phyloP scores from a whole-genome alignment of 768 basidiomycete species.

The Cyclocybe aegerita region DNA sequence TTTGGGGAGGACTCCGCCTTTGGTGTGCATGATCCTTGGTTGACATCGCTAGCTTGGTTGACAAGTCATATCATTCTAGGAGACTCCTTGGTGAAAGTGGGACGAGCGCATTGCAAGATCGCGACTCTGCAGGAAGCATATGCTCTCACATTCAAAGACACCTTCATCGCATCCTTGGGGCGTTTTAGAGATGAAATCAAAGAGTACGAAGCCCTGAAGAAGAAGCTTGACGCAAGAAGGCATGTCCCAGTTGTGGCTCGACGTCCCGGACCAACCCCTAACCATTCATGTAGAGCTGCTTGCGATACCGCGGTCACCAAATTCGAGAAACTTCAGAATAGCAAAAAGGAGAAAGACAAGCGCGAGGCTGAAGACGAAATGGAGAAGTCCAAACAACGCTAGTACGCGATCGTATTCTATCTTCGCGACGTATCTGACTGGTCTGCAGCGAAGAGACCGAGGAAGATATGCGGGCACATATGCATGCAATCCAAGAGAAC shows the following conservation, averaged over 20 bases:
- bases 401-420: conserved; percentile 41
- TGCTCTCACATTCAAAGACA: conserved; percentile 69
- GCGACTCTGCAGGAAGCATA: conserved; percentile 85
- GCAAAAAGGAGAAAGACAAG: conserved; percentile 83
- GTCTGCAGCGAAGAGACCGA: conserved; percentile 79
- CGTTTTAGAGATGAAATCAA: conserved; percentile 72
- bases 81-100: conserved; percentile 68
- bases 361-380: conserved; percentile 82
- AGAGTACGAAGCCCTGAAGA: conserved; percentile 77
- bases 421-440: conserved; percentile 2
- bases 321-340: conserved; percentile 59
- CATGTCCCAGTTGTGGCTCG: conserved; percentile 27
- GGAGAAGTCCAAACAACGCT: conserved; percentile 67
- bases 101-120: conserved; percentile 82
- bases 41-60: neutral
- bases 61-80: conserved; percentile 38
- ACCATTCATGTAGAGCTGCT: conserved; percentile 49
- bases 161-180: conserved; percentile 67
- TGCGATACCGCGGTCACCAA: conserved; percentile 77
- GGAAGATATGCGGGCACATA: conserved; percentile 80
- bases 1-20: conserved; percentile 75
- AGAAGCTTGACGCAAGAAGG: conserved; percentile 88
- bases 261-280: neutral
- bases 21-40: conserved; percentile 37
- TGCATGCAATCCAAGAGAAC: conserved; percentile 78